Conservation (phyloP, 164 flowering plant species). For the Stephania yunnanensis region DNA sequence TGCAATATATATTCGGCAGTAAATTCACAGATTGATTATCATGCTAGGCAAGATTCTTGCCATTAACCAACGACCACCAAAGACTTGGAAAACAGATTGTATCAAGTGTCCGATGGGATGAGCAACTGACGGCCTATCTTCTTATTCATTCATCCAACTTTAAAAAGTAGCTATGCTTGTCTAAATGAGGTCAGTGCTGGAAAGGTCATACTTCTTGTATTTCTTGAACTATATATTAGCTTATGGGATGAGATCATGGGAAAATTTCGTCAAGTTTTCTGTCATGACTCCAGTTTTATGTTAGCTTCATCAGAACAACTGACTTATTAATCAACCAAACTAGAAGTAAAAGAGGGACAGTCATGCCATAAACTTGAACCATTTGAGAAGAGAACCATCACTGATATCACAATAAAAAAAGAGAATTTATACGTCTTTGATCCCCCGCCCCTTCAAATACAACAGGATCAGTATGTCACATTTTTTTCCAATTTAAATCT, state of each 20-base stretch:
- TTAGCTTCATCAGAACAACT: no score
- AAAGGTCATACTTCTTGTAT: no score
- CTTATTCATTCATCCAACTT: neutral
- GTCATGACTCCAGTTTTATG: no score
- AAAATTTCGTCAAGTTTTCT: no score
- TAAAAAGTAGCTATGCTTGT: no score
- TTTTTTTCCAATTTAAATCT: neutral
- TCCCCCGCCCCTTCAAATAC: neutral
- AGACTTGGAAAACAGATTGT: neutral
- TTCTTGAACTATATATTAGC: no score
- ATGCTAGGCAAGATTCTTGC: neutral
- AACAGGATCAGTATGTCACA: neutral
- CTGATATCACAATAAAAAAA: neutral
- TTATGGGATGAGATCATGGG: no score
- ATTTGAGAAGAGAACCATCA: neutral
- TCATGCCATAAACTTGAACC: neutral
- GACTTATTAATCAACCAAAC: neutral
- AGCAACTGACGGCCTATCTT: no score
- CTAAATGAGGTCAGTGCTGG: no score
- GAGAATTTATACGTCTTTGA: neutral
- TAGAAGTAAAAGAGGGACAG: neutral
- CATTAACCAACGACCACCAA: neutral
- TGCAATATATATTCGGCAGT: neutral
- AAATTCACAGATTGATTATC: neutral
- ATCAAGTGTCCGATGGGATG: neutral